Evolutionary conservation across 2,329 filamentous ascomycete species (phyloP).

Genomic region (Neonectria neomacrospora): DNA sequence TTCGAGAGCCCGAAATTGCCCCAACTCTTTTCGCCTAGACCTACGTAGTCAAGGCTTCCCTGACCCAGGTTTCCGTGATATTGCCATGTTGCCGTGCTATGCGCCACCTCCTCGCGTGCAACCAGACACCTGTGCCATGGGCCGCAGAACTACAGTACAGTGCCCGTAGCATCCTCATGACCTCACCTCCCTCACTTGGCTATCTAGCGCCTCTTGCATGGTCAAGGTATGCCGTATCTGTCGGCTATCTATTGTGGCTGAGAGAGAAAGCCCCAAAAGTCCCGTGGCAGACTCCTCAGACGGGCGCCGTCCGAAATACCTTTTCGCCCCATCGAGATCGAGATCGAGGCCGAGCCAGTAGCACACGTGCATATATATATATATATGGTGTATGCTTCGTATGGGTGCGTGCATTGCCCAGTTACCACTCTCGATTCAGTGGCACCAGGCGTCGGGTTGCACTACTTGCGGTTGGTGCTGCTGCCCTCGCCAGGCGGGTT

Average conservation of each 20-base stretch:
- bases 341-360: conserved; percentile 11
- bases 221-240: neutral
- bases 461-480: conserved; percentile 54
- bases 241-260: neutral
- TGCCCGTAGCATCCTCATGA: neutral
- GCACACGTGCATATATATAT: conserved; percentile 1
- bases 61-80: neutral
- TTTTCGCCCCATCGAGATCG: conserved; percentile 17
- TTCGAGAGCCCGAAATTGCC: neutral
- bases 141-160: neutral
- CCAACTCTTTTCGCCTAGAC: neutral
- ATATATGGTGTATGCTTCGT: too few relatives aligned
- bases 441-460: conserved; percentile 26
- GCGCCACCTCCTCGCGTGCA: conserved; percentile 24
- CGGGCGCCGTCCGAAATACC: neutral
- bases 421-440: conserved; percentile 18
- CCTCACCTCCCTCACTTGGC: neutral
- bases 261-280: conserved; percentile 3
- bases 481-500: conserved; percentile 56
- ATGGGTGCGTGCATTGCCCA: conserved; percentile 15
- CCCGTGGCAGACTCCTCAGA: conserved; percentile 9
- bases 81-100: conserved; percentile 9
- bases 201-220: neutral
- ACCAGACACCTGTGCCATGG: conserved; percentile 10
- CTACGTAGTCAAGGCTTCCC: neutral